Evolutionary conservation across 1,139 yeast species (phyloP).

Genomic region (Neolecta irregularis): DNA sequence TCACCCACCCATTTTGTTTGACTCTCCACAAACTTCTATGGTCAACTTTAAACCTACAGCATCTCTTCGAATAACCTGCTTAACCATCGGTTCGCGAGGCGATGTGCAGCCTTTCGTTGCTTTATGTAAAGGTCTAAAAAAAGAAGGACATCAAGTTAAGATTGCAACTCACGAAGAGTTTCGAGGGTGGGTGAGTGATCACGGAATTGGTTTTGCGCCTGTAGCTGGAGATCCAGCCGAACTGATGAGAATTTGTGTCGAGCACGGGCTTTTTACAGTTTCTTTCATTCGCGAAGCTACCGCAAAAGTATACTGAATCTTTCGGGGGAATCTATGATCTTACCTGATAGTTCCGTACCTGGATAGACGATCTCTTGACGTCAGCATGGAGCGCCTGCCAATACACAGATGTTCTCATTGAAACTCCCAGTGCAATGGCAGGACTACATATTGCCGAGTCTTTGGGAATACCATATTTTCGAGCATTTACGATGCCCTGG

Average conservation of each 20-base stretch:
- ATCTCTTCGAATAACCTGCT: constrained; percentile 45
- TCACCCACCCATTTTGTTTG: constrained; percentile 17
- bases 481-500: constrained; percentile 99
- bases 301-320: no score
- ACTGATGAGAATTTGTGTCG: constrained; percentile 81
- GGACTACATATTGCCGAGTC: constrained; percentile 94
- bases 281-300: constrained; percentile 74
- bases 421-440: constrained; percentile 90
- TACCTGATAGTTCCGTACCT: constrained; percentile 82
- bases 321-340: no score
- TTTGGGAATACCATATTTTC: constrained; percentile 68
- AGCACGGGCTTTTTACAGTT: constrained; percentile 76
- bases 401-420: constrained; percentile 70
- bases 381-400: constrained; percentile 83
- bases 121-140: constrained; percentile 56
- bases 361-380: constrained; percentile 58
- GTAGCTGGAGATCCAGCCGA: constrained; percentile 92
- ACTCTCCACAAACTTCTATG: constrained; percentile 12
- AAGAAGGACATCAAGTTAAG: constrained; percentile 69
- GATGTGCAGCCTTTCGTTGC: constrained; percentile 95
- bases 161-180: constrained; percentile 81
- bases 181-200: constrained; percentile 50
- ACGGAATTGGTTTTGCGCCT: constrained; percentile 52
- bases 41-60: constrained; percentile 13
- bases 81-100: constrained; percentile 89